Conservation (phyloP, 306 rosid genomes). For the Prunus mira region DNA sequence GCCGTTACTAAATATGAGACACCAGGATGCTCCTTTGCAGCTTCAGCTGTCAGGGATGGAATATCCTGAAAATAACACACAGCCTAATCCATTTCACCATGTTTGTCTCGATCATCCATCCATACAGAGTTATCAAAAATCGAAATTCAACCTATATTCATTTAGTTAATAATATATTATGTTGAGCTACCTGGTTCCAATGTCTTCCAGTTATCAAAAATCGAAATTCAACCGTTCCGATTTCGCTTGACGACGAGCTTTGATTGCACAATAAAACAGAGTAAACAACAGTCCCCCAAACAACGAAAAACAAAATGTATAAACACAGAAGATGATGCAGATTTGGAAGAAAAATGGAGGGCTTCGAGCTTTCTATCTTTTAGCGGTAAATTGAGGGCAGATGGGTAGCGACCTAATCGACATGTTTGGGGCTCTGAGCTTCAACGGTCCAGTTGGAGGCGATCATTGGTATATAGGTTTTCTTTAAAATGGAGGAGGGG, state of each 20-base stretch:
- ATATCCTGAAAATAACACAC: slow-evolving; percentile 55
- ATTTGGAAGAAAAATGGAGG: neutral
- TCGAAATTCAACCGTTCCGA: slow-evolving; percentile 9
- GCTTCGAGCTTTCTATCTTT: slow-evolving; percentile 27
- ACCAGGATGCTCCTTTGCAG: slow-evolving; percentile 75
- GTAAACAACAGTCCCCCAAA: neutral
- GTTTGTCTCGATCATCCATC: neutral
- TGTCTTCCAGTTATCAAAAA: slow-evolving; percentile 54
- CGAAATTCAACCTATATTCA: neutral
- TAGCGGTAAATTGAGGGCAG: slow-evolving; percentile 22
- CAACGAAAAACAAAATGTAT: neutral
- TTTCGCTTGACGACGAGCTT: slow-evolving; percentile 36
- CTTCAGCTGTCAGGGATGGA: slow-evolving; percentile 84
- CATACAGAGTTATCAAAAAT: neutral
- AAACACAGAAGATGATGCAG: neutral
- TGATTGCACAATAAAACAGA: neutral
- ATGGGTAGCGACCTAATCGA: slow-evolving; percentile 12
- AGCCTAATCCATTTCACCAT: neutral
- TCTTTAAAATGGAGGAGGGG: too few species aligned
- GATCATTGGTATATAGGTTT: too few species aligned
- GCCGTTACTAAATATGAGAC: slow-evolving; percentile 70
- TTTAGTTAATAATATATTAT: neutral
- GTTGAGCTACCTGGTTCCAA: slow-evolving; percentile 67
- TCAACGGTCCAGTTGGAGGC: neutral
- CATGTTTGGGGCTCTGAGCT: neutral